phyloP scores from a whole-genome alignment of 441 rosid genomes.

The Mallotus japonicus region DNA sequence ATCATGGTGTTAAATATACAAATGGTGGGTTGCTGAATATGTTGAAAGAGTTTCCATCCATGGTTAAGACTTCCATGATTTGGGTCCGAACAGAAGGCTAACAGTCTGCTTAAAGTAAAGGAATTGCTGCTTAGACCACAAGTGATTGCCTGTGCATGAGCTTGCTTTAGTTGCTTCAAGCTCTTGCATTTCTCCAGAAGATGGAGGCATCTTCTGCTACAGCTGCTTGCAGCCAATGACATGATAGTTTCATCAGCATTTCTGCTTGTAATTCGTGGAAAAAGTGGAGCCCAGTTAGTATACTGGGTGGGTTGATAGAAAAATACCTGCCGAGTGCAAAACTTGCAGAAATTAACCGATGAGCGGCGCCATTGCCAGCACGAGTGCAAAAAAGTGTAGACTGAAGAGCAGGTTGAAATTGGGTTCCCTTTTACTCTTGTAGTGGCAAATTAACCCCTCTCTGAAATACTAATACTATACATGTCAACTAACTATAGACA shows the following conservation, averaged over 20 bases:
- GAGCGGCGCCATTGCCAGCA: too few relatives aligned
- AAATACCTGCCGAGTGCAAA: too few relatives aligned
- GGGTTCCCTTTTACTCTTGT: too few relatives aligned
- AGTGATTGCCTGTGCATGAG: conserved; percentile 39
- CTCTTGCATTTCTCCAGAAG: conserved; percentile 43
- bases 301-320: too few relatives aligned
- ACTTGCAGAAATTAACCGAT: too few relatives aligned
- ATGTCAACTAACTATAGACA: too few relatives aligned
- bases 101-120: conserved; percentile 45
- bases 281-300: not conserved
- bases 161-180: conserved; percentile 45
- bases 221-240: conserved; percentile 11
- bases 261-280: not conserved
- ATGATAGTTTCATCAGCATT: conserved; percentile 3
- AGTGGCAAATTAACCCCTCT: too few relatives aligned
- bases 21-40: conserved; percentile 41
- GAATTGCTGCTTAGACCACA: conserved; percentile 37
- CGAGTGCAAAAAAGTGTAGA: too few relatives aligned
- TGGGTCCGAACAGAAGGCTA: conserved; percentile 41
- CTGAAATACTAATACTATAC: too few relatives aligned
- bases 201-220: conserved; percentile 40
- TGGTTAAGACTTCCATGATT: conserved; percentile 30
- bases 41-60: conserved; percentile 38
- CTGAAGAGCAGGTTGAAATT: too few relatives aligned
- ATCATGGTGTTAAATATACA: conserved; percentile 54